A percentile compares a stretch with the other conserved stretches of the same genome.
Evolutionary conservation across 345 rosid genomes (phyloP).

Genomic region (Lumnitzera racemosa): DNA sequence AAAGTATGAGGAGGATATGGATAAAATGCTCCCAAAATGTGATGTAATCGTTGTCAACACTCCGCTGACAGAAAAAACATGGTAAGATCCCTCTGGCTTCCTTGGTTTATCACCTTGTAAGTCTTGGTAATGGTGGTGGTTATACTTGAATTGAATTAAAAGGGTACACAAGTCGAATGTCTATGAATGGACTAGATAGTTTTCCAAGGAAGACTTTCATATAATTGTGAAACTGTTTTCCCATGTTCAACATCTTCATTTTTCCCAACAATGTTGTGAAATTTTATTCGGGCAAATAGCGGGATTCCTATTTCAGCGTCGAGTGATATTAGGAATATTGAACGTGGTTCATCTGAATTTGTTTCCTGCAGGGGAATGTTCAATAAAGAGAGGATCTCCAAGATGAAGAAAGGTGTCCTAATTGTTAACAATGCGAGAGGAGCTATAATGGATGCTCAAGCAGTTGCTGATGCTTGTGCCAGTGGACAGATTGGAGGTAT

Average conservation of each 20-base stretch:
- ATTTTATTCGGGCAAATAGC: no score
- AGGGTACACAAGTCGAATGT: no score
- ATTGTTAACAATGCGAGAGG: slow-evolving; percentile 96
- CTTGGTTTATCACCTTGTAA: neutral
- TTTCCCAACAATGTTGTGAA: no score
- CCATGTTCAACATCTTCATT: neutral
- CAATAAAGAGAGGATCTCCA: slow-evolving; percentile 63
- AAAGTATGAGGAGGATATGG: slow-evolving; percentile 69
- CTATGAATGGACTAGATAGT: no score
- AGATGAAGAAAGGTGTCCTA: slow-evolving; percentile 80
- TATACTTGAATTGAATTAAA: no score
- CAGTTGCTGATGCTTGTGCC: slow-evolving; percentile 74
- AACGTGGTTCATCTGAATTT: neutral
- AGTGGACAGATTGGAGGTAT: slow-evolving; percentile 84
- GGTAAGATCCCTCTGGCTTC: slow-evolving; percentile 16
- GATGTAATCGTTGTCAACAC: slow-evolving; percentile 78
- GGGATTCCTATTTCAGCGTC: no score
- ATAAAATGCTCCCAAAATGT: slow-evolving; percentile 78
- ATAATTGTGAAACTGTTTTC: neutral
- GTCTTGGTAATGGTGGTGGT: no score
- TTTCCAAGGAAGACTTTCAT: no score
- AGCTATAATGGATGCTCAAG: slow-evolving; percentile 87
- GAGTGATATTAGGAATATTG: no score
- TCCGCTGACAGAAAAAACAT: slow-evolving; percentile 87
- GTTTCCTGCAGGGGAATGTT: slow-evolving; percentile 55